A percentile compares a stretch with the other conserved stretches of the same genome.
Evolutionary conservation across 768 basidiomycete genomes (phyloP).

Genomic region (Pulveroboletus frians): DNA sequence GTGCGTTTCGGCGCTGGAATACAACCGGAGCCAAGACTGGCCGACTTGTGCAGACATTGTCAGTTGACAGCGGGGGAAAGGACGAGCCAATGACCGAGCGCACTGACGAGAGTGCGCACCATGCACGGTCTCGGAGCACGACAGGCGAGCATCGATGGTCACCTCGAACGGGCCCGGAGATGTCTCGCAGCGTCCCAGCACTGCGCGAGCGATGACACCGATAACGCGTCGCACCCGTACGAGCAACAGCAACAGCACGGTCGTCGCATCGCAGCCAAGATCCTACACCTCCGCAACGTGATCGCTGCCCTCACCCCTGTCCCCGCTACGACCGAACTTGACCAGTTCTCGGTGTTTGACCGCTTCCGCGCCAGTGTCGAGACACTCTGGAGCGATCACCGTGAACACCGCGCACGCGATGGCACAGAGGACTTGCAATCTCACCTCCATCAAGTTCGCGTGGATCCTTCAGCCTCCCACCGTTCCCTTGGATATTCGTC

Average conservation of each 20-base stretch:
- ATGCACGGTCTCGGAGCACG: slow-evolving; percentile 11
- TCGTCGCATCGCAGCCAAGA: slow-evolving; percentile 12
- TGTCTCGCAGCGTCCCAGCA: slow-evolving; percentile 13
- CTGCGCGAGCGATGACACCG: background rate
- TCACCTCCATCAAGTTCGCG: slow-evolving; percentile 3
- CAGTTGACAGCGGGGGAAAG: no score
- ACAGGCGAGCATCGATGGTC: slow-evolving; percentile 18
- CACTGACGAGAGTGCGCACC: no score
- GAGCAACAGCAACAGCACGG: slow-evolving; percentile 6
- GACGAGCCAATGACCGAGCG: no score
- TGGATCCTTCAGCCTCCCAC: slow-evolving; percentile 1
- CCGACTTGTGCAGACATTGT: no score
- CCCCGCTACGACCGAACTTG: slow-evolving; percentile 18
- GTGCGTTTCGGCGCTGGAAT: slow-evolving; percentile 5
- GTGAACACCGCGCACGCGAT: slow-evolving; percentile 1
- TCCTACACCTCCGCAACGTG: slow-evolving; percentile 16
- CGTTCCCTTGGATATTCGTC: slow-evolving; percentile 9
- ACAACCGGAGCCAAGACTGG: background rate
- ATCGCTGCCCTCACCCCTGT: slow-evolving; percentile 18
- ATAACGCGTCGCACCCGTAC: no score
- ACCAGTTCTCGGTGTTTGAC: slow-evolving; percentile 9
- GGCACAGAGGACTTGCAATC: slow-evolving; percentile 4
- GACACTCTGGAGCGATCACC: slow-evolving; percentile 18
- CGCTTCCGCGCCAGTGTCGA: slow-evolving; percentile 18
- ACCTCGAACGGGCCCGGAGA: slow-evolving; percentile 14